Percentiles rank a stretch among this genome's conserved stretches.
phyloP scores from a whole-genome alignment of 805 yeast genomes.

The Starmerella floricola region DNA sequence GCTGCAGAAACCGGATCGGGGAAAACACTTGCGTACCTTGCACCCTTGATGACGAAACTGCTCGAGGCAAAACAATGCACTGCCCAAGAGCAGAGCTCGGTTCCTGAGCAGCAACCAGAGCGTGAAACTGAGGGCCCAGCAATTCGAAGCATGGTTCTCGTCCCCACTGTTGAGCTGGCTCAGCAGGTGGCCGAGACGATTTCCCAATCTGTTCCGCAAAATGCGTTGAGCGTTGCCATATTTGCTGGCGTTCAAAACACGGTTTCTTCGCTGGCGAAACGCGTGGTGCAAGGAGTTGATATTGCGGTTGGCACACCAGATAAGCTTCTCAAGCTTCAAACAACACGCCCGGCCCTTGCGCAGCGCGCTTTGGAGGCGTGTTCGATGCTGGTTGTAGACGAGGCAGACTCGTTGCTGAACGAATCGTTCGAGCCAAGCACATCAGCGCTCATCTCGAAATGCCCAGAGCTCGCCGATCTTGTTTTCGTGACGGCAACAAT shows the following conservation, averaged over 20 bases:
- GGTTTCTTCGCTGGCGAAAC: conserved; percentile 21
- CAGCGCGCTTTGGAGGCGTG: conserved; percentile 33
- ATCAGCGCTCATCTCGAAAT: conserved; percentile 38
- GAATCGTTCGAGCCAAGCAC: conserved; percentile 63
- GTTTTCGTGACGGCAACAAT: conserved; percentile 85
- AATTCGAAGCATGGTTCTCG: conserved; percentile 60
- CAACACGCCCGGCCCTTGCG: conserved; percentile 25
- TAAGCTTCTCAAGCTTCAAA: conserved; percentile 38
- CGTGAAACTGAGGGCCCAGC: conserved; percentile 17
- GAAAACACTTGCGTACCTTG: conserved; percentile 82
- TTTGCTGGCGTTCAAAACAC: conserved; percentile 10
- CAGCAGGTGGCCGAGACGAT: conserved; percentile 53
- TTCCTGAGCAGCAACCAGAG: background rate
- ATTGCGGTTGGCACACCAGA: conserved; percentile 79
- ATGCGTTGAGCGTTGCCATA: conserved; percentile 7
- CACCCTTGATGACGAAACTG: conserved; percentile 59
- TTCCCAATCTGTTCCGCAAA: conserved; percentile 16
- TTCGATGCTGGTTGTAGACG: conserved; percentile 65
- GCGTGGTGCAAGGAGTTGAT: conserved; percentile 43
- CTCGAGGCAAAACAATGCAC: conserved; percentile 37
- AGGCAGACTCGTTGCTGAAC: conserved; percentile 87
- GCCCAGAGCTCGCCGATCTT: conserved; percentile 47
- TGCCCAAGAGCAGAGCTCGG: background rate
- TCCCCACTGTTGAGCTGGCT: conserved; percentile 84
- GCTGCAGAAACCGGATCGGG: conserved; percentile 99